Percentiles rank a stretch among this genome's conserved stretches.
phyloP scores from a whole-genome alignment of 1,284 basidiomycete genomes.

The Violaceomyces palustris region DNA sequence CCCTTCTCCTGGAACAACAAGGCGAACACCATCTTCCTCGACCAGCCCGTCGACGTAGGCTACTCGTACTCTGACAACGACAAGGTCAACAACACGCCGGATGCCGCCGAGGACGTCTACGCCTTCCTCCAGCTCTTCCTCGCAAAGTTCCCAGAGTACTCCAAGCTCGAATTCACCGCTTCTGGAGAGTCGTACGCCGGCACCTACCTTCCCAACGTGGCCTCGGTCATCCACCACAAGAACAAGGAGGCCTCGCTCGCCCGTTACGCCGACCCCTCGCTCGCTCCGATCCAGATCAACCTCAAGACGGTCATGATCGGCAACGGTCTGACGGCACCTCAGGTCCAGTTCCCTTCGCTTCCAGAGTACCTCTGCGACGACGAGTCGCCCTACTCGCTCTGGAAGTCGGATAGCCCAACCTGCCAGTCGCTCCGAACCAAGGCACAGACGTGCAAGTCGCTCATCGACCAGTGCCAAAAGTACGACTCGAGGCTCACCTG shows the following conservation, averaged over 20 bases:
- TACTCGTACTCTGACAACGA: conserved; percentile 75
- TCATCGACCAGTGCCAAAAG: conserved; percentile 54
- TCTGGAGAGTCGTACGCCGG: conserved; percentile 65
- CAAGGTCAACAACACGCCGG: conserved; percentile 67
- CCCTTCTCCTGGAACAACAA: conserved; percentile 72
- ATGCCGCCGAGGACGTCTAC: conserved; percentile 76
- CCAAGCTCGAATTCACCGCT: conserved; percentile 50
- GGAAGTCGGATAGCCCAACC: conserved; percentile 64
- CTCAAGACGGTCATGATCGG: conserved; percentile 49
- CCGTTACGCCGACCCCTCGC: conserved; percentile 15
- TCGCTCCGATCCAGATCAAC: conserved; percentile 41
- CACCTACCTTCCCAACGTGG: conserved; percentile 53
- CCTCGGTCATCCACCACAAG: conserved; percentile 43
- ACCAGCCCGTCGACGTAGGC: conserved; percentile 74
- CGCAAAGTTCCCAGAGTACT: conserved; percentile 53
- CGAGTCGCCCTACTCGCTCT: conserved; percentile 61
- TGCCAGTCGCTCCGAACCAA: conserved; percentile 65
- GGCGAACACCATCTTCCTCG: conserved; percentile 69
- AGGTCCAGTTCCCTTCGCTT: conserved; percentile 56
- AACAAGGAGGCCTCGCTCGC: conserved; percentile 41
- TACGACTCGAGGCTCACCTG: conserved; percentile 56
- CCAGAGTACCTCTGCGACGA: conserved; percentile 70
- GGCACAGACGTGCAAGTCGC: conserved; percentile 66
- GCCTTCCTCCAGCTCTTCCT: conserved; percentile 86
- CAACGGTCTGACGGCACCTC: conserved; percentile 47